Percentiles rank a stretch among this genome's conserved stretches.
These are phyloP conservation scores for Aspergillus tanneri DNA, from an alignment of 2,329 filamentous ascomycete species.

Conservation along the genomic window DNA sequence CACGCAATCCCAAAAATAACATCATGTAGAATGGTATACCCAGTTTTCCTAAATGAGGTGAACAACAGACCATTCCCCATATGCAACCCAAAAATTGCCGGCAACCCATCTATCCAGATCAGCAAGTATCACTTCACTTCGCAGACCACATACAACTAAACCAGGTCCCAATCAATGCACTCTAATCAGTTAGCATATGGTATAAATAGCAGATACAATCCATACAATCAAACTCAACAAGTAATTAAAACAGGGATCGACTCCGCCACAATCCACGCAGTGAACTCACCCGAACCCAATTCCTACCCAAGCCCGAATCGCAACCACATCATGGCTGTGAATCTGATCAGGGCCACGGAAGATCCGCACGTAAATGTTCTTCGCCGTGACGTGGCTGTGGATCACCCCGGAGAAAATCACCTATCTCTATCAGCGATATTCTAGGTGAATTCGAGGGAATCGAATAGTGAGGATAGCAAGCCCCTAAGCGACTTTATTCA, in stretches of 20 bases:
- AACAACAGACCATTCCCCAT: no score
- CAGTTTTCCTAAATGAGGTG: no score
- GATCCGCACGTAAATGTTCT: conserved; percentile 64
- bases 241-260: conserved; percentile 68
- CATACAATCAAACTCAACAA: conserved; percentile 61
- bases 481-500: conserved; percentile 66
- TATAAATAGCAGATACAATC: not conserved
- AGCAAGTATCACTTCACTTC: not conserved
- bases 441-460: not conserved
- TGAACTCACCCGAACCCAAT: conserved; percentile 58
- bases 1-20: conserved; percentile 40
- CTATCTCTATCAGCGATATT: conserved; percentile 15
- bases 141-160: conserved; percentile 51
- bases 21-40: no score
- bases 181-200: conserved; percentile 25
- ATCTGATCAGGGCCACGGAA: conserved; percentile 60
- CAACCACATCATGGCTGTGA: conserved; percentile 48
- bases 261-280: conserved; percentile 67
- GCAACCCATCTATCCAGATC: conserved; percentile 33
- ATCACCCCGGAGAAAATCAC: conserved; percentile 70
- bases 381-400: conserved; percentile 64
- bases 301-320: conserved; percentile 57
- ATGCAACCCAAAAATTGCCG: no score
- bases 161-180: conserved; percentile 64
- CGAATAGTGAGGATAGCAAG: conserved; percentile 64